Evolutionary conservation across 768 basidiomycete genomes (phyloP).

Genomic region (Tulasnella sp.): DNA sequence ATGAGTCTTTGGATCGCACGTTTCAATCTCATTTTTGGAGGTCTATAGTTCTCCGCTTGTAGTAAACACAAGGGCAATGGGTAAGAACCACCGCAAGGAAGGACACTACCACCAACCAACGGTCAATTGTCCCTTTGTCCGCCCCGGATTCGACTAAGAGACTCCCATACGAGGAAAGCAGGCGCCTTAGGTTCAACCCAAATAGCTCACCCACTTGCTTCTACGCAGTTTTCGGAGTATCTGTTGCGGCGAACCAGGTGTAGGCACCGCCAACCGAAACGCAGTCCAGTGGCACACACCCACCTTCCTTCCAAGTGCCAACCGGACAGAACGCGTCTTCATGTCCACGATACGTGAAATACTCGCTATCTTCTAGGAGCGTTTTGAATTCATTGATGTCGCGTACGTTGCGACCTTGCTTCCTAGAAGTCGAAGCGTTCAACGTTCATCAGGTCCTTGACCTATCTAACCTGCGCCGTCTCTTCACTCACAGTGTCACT

Average conservation of each 20-base stretch:
- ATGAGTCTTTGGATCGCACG: neutral
- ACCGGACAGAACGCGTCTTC: neutral
- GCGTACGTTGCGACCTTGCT: neutral
- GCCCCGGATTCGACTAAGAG: conserved; percentile 4
- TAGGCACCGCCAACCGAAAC: neutral
- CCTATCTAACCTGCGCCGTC: neutral
- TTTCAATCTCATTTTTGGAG: conserved; percentile 1
- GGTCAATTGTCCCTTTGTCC: conserved; percentile 15
- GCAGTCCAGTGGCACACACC: neutral
- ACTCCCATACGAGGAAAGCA: neutral
- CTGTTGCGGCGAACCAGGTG: neutral
- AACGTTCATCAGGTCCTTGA: too few species aligned
- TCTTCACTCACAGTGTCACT: neutral
- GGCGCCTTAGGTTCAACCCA: neutral
- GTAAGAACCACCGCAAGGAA: neutral
- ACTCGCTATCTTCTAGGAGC: neutral
- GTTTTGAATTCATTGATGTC: neutral
- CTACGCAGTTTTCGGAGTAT: neutral
- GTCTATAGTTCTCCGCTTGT: neutral
- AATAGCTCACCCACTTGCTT: neutral
- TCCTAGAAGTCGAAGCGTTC: neutral
- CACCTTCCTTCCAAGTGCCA: neutral
- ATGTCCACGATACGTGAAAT: neutral
- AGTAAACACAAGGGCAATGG: too few species aligned
- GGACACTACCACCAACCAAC: conserved; percentile 9